These are phyloP conservation scores for Solanum chiquidenum DNA, from an alignment of 257 asterid species.

Conservation along the genomic window DNA sequence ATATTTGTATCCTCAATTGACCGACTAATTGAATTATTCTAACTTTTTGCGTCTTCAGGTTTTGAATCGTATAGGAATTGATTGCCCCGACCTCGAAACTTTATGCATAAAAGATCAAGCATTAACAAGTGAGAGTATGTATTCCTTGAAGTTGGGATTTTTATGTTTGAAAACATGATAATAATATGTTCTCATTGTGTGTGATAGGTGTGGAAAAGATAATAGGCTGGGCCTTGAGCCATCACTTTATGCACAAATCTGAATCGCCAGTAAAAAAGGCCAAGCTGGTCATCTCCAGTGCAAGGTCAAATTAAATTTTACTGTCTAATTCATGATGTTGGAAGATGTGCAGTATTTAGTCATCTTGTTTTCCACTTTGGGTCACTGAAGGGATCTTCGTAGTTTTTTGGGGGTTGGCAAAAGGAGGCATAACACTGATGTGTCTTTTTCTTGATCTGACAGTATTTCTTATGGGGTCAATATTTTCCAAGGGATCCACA, in stretches of 20 bases:
- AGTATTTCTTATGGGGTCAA: conserved; percentile 67
- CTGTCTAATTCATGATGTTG: background rate
- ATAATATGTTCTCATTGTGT: conserved; percentile 11
- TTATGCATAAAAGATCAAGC: conserved; percentile 77
- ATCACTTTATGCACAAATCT: conserved; percentile 65
- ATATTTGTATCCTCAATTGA: background rate
- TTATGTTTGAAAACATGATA: conserved; percentile 1
- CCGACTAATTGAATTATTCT: background rate
- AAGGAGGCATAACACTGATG: background rate
- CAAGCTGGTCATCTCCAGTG: conserved; percentile 47
- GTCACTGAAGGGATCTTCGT: background rate
- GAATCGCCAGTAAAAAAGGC: conserved; percentile 32
- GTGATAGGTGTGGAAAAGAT: conserved; percentile 61
- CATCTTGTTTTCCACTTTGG: background rate
- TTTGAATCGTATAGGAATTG: conserved; percentile 50
- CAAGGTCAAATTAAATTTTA: conserved; percentile 31
- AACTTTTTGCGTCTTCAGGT: conserved; percentile 19
- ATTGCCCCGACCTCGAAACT: conserved; percentile 65
- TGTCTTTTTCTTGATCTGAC: conserved; percentile 14
- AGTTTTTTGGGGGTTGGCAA: background rate
- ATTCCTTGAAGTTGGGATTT: conserved; percentile 1
- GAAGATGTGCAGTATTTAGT: background rate
- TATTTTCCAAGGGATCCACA: conserved; percentile 63
- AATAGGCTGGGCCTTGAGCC: conserved; percentile 81
- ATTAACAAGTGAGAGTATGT: conserved; percentile 70